Evolutionary conservation across 2,329 filamentous ascomycete species (phyloP).

Genomic region (Trichoderma sp.): DNA sequence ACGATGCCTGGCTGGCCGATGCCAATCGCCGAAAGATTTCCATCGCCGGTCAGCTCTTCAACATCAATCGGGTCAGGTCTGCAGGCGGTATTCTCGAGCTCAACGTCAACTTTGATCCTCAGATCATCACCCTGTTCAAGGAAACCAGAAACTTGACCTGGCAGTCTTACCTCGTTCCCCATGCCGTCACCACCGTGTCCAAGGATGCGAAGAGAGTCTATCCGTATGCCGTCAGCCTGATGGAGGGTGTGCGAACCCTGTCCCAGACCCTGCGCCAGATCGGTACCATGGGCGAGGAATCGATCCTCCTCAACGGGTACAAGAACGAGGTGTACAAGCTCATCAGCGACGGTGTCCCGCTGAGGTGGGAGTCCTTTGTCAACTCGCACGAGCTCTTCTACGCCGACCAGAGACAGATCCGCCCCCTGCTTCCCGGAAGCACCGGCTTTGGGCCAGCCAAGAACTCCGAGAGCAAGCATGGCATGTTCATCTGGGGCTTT

Average conservation of each 20-base stretch:
- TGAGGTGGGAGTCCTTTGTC: slow-evolving; percentile 97
- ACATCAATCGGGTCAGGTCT: slow-evolving; percentile 84
- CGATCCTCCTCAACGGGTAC: slow-evolving; percentile 86
- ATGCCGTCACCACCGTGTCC: slow-evolving; percentile 90
- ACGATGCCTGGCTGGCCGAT: slow-evolving; percentile 92
- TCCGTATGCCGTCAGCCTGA: slow-evolving; percentile 93
- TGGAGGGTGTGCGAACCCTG: slow-evolving; percentile 97
- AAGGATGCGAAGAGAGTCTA: slow-evolving; percentile 99
- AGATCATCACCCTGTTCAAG: slow-evolving; percentile 97
- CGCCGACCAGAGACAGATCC: slow-evolving; percentile 54
- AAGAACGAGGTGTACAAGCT: slow-evolving; percentile 85
- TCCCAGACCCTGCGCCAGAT: slow-evolving; percentile 87
- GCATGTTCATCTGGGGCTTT: slow-evolving; percentile 94
- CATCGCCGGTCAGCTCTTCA: slow-evolving; percentile 89
- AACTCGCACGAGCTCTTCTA: slow-evolving; percentile 88
- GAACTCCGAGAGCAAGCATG: slow-evolving; percentile 83
- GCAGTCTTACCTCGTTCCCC: slow-evolving; percentile 92
- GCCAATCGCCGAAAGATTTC: slow-evolving; percentile 86
- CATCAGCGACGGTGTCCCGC: slow-evolving; percentile 81
- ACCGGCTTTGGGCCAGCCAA: slow-evolving; percentile 51
- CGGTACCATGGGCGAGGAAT: slow-evolving; percentile 80
- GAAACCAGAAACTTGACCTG: slow-evolving; percentile 95
- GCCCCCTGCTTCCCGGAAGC: slow-evolving; percentile 46
- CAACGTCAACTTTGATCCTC: slow-evolving; percentile 92
- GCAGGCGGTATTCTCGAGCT: slow-evolving; percentile 87